phyloP scores from a whole-genome alignment of 352 stramenopile species.

The Blastocystis sp. region DNA sequence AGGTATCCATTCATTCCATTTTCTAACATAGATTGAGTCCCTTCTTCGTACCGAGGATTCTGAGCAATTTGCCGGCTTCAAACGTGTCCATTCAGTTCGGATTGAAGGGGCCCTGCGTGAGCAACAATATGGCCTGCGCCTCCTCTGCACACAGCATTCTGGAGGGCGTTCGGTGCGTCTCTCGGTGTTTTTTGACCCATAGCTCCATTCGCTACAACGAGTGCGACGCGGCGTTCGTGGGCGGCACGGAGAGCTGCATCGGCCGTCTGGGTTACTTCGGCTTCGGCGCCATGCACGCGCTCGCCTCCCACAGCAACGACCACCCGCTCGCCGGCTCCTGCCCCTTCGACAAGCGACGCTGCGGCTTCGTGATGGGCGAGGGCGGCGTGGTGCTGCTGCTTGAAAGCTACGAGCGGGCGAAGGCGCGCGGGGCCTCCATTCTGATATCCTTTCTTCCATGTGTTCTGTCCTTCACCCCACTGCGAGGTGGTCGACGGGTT shows the following conservation, averaged over 20 bases:
- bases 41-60: slow-evolving; percentile 87
- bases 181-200: not conserved
- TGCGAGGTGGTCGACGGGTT: slow-evolving; percentile 38
- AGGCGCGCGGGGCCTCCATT: slow-evolving; percentile 80
- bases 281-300: slow-evolving; percentile 89
- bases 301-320: slow-evolving; percentile 92
- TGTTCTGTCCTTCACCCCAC: slow-evolving; percentile 26
- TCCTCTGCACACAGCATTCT: slow-evolving; percentile 92
- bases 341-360: slow-evolving; percentile 88
- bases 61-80: slow-evolving; percentile 87
- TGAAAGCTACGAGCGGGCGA: slow-evolving; percentile 86
- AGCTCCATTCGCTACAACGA: slow-evolving; percentile 77
- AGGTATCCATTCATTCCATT: not conserved
- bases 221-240: slow-evolving; percentile 78
- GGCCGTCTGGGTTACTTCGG: slow-evolving; percentile 87
- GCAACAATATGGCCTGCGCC: slow-evolving; percentile 90
- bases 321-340: slow-evolving; percentile 81
- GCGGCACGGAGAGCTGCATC: slow-evolving; percentile 89
- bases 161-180: slow-evolving; percentile 81
- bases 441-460: slow-evolving; percentile 77
- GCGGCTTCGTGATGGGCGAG: slow-evolving; percentile 96
- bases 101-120: slow-evolving; percentile 92
- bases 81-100: slow-evolving; percentile 85
- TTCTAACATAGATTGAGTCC: slow-evolving; percentile 72
- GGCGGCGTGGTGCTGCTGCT: slow-evolving; percentile 81